Percentiles rank a stretch among this genome's conserved stretches.
Conservation (phyloP, 345 rosid species). For the Carallia pectinifolia region DNA sequence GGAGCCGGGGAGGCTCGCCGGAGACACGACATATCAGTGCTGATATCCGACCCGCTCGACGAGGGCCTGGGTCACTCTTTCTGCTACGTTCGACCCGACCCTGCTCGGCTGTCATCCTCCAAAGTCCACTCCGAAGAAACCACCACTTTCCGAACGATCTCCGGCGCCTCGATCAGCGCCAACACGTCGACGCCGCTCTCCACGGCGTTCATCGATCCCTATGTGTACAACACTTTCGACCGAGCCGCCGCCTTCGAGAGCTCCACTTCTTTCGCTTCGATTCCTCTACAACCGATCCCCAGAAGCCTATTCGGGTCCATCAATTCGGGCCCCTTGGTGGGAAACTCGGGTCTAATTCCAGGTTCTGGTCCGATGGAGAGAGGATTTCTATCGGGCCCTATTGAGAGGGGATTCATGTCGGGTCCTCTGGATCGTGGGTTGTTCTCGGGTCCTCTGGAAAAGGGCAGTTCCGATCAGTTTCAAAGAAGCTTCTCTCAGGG, state of each 20-base stretch:
- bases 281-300: constrained; percentile 88
- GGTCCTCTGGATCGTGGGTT: constrained; percentile 81
- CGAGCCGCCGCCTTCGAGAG: constrained; percentile 92
- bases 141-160: constrained; percentile 82
- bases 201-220: constrained; percentile 69
- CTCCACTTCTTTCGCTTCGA: constrained; percentile 81
- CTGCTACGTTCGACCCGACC: constrained; percentile 84
- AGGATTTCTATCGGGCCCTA: constrained; percentile 82
- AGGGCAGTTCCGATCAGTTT: constrained; percentile 51
- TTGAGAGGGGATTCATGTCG: constrained; percentile 84
- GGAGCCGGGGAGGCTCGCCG: constrained; percentile 46
- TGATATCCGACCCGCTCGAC: constrained; percentile 60
- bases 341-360: constrained; percentile 23
- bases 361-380: constrained; percentile 74
- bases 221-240: constrained; percentile 51
- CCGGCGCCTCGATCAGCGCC: constrained; percentile 97
- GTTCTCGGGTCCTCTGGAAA: constrained; percentile 49
- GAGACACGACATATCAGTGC: constrained; percentile 40
- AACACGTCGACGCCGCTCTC: constrained; percentile 91
- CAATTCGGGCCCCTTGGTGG: constrained; percentile 55
- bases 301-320: constrained; percentile 33
- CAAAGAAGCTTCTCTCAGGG: constrained; percentile 83
- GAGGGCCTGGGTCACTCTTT: constrained; percentile 94
- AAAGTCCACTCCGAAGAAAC: constrained; percentile 83
- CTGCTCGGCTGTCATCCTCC: constrained; percentile 58